Base-by-base conservation (phyloP, 805 yeast species). In the Candida sphagnicola region DNA sequence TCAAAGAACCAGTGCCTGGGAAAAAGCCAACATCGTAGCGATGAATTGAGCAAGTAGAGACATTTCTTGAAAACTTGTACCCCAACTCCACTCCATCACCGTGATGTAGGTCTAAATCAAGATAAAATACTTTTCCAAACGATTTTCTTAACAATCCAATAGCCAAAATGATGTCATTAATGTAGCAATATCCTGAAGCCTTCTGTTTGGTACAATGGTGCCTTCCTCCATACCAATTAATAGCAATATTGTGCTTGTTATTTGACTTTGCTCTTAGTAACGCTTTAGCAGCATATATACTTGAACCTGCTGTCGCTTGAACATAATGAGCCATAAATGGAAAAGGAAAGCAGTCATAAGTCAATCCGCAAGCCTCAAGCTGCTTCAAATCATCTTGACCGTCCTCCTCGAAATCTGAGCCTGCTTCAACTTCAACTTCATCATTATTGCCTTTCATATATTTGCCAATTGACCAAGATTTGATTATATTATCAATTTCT, bases 171-270 rank as follows among this genome's bases (percentile, higher is more conserved):
- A 82, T 72, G 50, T 85, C 95, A 47, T 84, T 84, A 2, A 82
- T 62, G 49, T 84, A 84, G 51, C 93, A 84, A 50, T 80, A 84
- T 2, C 91, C 91, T 8, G 82, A 68, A 1, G 86, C 85, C 24
- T 51, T 61, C 0, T 69, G 48, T 46, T 71, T 72, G 32, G 59
- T 64, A 4, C 80, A 79, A 56, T 84, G 93, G 51, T 84, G 93
- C 34, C 90, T 58, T 1, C 93, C 95, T 5, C 95, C 95, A 49
- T 77, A 75, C 89, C 89, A 85, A 51, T 82, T 82, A 32, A 85
- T 66, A 2, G 74, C 80, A 1, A 77, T 58, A 8, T 54, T 42
- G 28, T 62, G 65, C 18, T 8, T 23, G 5, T 18, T 18, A 11
- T n/a, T 4, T 19, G 31, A 32, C n/a, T 35, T 37, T 18, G 35